Evolutionary conservation across 2,329 filamentous ascomycete species (phyloP), one percentile per base, ranked within the genome.

Genomic region (Venturia carpophila): DNA sequence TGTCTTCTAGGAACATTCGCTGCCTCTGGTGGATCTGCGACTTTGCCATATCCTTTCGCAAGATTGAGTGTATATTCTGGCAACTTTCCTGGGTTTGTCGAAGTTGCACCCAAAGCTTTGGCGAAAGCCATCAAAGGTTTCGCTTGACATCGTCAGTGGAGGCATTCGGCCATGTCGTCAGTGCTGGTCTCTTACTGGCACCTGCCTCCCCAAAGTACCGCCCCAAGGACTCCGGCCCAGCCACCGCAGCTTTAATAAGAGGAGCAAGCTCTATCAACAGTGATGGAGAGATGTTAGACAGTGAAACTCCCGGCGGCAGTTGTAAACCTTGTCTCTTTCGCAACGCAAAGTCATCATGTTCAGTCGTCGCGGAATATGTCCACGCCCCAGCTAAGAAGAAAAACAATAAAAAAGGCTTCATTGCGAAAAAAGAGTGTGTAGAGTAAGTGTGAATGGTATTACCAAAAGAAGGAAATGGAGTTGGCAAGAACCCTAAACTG

Each of bases 31-130:
- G 30, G 47, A 42, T 56, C 47, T 19, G 47, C 47, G 13, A 64
- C 63, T 49, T 64, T 64, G n/a, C 63, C 63, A 45, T 58, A 58
- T n/a, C 52, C 52, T 37, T 58, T 58, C 10, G 30, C 52, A 34
- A 58, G 30, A 37, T 10, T 58, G 15, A 58, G 52, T 10, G 19
- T n/a, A 15, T 37, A 58, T 4, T 58, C 52, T 10, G 52, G 30
- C 5, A 58, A 30, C 6, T 2, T 7, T 21, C 52, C 52, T 30
- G 52, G 27, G 7, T 34, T 19, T 21, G 17, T 58, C 30, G 34
- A 5, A 6, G 27, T 58, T 19, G 52, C 52, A 15, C 52, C 52
- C 19, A 58, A 21, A 19, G 30, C 30, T 30, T 58, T 58, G 30
- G 52, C 52, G 9, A 58, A 58, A 3, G 52, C 52, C 52, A 58